phyloP scores from a whole-genome alignment of 768 basidiomycete species.

The Mycena latifolia region DNA sequence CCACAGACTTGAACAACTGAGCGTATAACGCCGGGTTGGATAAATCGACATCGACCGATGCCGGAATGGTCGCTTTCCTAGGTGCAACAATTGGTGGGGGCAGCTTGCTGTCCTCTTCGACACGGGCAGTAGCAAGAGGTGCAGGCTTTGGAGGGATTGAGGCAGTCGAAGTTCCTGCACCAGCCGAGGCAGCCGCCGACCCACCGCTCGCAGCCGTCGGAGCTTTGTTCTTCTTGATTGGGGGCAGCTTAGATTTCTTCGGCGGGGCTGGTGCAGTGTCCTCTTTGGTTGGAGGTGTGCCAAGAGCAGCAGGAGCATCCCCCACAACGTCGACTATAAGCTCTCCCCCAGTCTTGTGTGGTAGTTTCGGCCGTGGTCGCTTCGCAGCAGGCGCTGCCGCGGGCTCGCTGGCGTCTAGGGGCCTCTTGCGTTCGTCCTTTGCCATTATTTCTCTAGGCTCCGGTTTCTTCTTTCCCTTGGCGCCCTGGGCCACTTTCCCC shows the following conservation, averaged over 20 bases:
- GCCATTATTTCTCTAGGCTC: conserved; percentile 51
- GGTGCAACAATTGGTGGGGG: conserved; percentile 38
- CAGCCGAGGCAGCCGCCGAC: conserved; percentile 42
- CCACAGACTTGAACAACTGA: conserved; percentile 69
- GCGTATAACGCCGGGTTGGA: conserved; percentile 74
- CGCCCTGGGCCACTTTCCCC: conserved; percentile 42
- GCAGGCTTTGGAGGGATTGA: conserved; percentile 37
- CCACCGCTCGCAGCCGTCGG: conserved; percentile 38
- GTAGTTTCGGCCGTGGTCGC: conserved; percentile 47
- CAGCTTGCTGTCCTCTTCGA: conserved; percentile 44
- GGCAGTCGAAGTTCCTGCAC: conserved; percentile 36
- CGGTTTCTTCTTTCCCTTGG: conserved; percentile 49
- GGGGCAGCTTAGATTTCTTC: conserved; percentile 73
- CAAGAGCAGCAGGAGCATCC: conserved; percentile 38
- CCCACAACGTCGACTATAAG: conserved; percentile 48
- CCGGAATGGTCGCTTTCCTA: conserved; percentile 57
- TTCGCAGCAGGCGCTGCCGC: conserved; percentile 43
- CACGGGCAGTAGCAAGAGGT: conserved; percentile 32
- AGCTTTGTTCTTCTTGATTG: conserved; percentile 76
- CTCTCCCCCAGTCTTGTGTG: conserved; percentile 48
- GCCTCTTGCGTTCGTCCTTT: conserved; percentile 56
- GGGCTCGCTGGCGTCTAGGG: conserved; percentile 29
- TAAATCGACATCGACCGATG: conserved; percentile 71
- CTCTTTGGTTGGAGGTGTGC: conserved; percentile 45
- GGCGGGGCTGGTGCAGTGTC: conserved; percentile 49